Base-by-base conservation (phyloP, 352 stramenopile genomes). In the Peronosclerospora sorghi region DNA sequence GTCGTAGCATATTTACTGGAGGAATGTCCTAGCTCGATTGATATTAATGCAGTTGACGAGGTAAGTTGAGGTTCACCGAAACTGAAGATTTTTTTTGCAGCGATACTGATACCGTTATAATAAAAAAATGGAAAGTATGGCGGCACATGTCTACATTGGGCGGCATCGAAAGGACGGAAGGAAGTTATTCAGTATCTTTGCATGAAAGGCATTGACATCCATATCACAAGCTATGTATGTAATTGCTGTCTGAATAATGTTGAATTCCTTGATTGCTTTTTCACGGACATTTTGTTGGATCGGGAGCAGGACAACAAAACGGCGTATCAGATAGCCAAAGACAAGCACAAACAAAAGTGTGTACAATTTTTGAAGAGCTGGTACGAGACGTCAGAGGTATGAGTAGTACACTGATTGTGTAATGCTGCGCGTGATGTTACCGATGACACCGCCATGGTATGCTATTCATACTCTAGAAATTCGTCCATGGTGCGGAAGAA, bases 31-130 rank as follows among this genome's bases (percentile, higher is more conserved):
- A 65, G 78, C 27, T 73, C 78, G 26, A 86, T 93, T 42, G 76
- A 93, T 42, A 89, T 93, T 40, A 93, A 93, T 45, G 71, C 77
- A 41, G 84, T 89, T 35, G 80, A 93, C 21, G 80, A 92, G 67
- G 78, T 88, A 28, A 2, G 59, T 24, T 35, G 3, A 8, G 5
- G 24, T 39, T 17, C 2, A 19, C n/a, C 32, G 2, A 20, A 23
- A 30, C 21, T 8, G 15, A n/a, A n/a, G 20, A 10, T 26, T 18
- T 6, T 21, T 26, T 18, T 6, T 21, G 12, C 23, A 7, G 3
- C 41, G 36, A 19, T 38, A 8, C 9, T 52, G 26, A 41, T 28
- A 35, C n/a, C 21, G 6, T 4, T 35, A 8, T 39, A n/a, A n/a
- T n/a, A n/a, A n/a, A n/a, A n/a, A 12, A 42, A 15, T 14, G 0